These are phyloP conservation scores for Arabis alpina DNA, from an alignment of 345 rosid species.

Conservation along the genomic window DNA sequence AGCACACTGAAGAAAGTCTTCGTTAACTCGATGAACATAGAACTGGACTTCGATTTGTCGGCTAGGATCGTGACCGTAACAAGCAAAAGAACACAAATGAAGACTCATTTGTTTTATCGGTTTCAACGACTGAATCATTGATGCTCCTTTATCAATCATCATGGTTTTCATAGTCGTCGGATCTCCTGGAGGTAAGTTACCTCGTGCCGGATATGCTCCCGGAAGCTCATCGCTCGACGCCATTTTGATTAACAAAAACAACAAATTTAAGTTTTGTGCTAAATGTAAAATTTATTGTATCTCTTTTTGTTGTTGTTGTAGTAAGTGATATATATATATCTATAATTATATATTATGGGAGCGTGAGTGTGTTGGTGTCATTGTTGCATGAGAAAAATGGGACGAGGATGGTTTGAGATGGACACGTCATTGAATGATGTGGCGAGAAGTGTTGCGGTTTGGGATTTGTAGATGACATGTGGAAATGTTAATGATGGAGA, in stretches of 20 bases:
- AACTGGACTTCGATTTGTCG: constrained; percentile 77
- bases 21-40: constrained; percentile 56
- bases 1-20: constrained; percentile 78
- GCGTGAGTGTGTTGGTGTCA: constrained; percentile 25
- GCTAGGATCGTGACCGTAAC: constrained; percentile 68
- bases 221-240: constrained; percentile 45
- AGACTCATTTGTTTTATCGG: constrained; percentile 65
- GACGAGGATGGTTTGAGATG: background rate
- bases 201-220: constrained; percentile 39
- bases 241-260: background rate
- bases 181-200: constrained; percentile 49
- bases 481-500: constrained; percentile 7
- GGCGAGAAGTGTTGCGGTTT: background rate
- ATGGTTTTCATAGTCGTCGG: constrained; percentile 49
- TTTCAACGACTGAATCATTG: constrained; percentile 62
- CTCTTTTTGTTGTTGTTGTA: background rate
- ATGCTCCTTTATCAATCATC: constrained; percentile 57
- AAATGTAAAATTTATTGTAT: background rate
- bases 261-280: background rate
- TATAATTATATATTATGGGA: background rate
- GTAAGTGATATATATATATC: too few relatives aligned
- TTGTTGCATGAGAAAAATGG: constrained; percentile 32
- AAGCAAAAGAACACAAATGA: constrained; percentile 69
- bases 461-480: constrained; percentile 18
- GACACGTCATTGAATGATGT: constrained; percentile 29